A percentile compares a stretch with the other conserved stretches of the same genome.
Evolutionary conservation across 148 eudicot species (phyloP).

Genomic region (Rheum nobile): DNA sequence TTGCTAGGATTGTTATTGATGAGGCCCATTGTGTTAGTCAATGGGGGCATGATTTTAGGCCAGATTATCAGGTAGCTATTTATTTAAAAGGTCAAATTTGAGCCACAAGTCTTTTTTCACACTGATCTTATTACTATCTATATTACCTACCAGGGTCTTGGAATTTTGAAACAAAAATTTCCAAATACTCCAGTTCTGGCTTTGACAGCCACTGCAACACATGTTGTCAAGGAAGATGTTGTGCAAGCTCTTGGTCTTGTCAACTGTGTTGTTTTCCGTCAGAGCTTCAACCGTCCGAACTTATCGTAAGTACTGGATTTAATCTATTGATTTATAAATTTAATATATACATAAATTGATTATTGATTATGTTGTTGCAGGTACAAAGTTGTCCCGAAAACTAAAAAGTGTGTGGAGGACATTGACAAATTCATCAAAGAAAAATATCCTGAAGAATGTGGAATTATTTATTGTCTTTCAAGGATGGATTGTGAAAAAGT

Average conservation of each 20-base stretch:
- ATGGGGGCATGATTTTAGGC: slow-evolving; percentile 99
- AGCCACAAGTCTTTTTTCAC: background rate
- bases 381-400: slow-evolving; percentile 87
- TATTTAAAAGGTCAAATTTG: background rate
- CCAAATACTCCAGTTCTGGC: slow-evolving; percentile 85
- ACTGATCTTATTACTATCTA: background rate
- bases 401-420: slow-evolving; percentile 88
- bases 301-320: slow-evolving; percentile 39
- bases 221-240: slow-evolving; percentile 97
- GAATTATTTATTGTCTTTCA: slow-evolving; percentile 94
- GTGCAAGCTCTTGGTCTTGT: slow-evolving; percentile 98
- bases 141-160: slow-evolving; percentile 56
- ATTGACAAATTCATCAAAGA: slow-evolving; percentile 64
- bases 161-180: slow-evolving; percentile 83
- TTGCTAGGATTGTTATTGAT: slow-evolving; percentile 88
- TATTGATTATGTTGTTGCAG: slow-evolving; percentile 25
- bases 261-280: slow-evolving; percentile 83
- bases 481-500: slow-evolving; percentile 98
- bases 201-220: slow-evolving; percentile 95
- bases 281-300: slow-evolving; percentile 97
- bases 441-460: slow-evolving; percentile 75
- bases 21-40: slow-evolving; percentile 99
- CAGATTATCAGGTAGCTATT: slow-evolving; percentile 82
- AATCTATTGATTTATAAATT: background rate
- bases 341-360: background rate